Conservation (phyloP, 179 eudicot species). For the Beta macrorhiza region DNA sequence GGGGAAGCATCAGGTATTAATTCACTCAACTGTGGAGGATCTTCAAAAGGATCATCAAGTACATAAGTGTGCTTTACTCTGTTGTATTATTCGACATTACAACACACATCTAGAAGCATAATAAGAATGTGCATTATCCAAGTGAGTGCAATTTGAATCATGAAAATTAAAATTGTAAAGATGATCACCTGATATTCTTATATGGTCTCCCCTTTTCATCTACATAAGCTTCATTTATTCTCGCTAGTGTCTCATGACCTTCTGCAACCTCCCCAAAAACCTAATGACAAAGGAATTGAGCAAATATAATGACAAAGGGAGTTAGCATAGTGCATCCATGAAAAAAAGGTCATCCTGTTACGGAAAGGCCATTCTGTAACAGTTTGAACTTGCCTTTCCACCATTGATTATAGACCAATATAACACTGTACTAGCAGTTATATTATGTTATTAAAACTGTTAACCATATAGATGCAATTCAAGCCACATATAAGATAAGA, state of each 20-base stretch:
- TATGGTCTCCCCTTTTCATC: constrained; percentile 81
- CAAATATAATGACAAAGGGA: no score
- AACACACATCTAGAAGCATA: constrained; percentile 1
- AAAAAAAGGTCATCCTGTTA: no score
- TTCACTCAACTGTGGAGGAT: constrained; percentile 68
- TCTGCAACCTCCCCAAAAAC: constrained; percentile 96
- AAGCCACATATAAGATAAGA: no score
- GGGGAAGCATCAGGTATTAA: constrained; percentile 88
- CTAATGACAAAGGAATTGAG: constrained; percentile 28
- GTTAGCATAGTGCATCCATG: no score
- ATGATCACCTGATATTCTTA: constrained; percentile 66
- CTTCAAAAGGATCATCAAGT: constrained; percentile 92
- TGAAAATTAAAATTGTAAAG: neutral
- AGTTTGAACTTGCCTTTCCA: no score
- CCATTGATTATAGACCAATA: no score
- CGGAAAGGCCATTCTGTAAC: no score
- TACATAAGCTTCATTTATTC: constrained; percentile 90
- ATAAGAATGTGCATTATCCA: neutral
- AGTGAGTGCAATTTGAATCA: neutral
- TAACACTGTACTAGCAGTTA: no score
- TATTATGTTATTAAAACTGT: no score
- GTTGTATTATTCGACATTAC: constrained; percentile 20
- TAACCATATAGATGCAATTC: no score
- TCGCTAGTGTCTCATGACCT: constrained; percentile 71
- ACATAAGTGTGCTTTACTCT: constrained; percentile 91